Conservation (phyloP, 2,329 filamentous ascomycete species). For the Venturia asperata region DNA sequence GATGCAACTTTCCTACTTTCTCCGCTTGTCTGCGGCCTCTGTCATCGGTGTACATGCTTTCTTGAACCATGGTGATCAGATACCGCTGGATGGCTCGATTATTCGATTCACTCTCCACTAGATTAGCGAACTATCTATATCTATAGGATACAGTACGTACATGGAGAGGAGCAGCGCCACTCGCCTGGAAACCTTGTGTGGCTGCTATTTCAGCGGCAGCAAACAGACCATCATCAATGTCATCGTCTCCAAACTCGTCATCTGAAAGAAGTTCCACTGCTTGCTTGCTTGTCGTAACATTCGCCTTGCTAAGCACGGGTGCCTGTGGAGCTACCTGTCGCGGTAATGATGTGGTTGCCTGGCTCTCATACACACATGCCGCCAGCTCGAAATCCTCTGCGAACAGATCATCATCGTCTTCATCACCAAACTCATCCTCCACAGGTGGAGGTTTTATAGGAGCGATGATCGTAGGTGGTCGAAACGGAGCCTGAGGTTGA, state of each 20-base stretch:
- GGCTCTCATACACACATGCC: constrained; percentile 33
- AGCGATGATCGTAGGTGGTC: not conserved
- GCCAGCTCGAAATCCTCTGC: constrained; percentile 53
- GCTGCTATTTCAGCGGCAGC: constrained; percentile 63
- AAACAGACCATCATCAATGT: constrained; percentile 64
- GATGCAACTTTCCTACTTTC: constrained; percentile 53
- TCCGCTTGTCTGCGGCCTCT: constrained; percentile 56
- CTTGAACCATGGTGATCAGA: constrained; percentile 65
- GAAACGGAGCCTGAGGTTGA: constrained; percentile 10
- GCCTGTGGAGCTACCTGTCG: not conserved
- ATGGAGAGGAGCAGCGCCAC: constrained; percentile 44
- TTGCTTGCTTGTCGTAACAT: constrained; percentile 23
- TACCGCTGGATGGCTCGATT: constrained; percentile 75
- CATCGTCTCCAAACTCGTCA: constrained; percentile 66
- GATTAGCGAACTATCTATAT: constrained; percentile 18
- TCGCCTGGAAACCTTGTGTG: constrained; percentile 55
- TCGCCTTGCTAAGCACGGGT: not conserved
- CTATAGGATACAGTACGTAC: constrained; percentile 18
- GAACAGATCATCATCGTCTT: constrained; percentile 43
- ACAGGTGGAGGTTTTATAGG: constrained; percentile 21
- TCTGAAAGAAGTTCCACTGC: constrained; percentile 46
- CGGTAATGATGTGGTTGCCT: not conserved
- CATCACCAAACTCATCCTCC: constrained; percentile 38
- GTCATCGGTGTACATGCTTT: constrained; percentile 59
- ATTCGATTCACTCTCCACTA: constrained; percentile 19